These are phyloP conservation scores for Xylaria polymorpha DNA, from an alignment of 2,329 filamentous ascomycete genomes.

Conservation along the genomic window DNA sequence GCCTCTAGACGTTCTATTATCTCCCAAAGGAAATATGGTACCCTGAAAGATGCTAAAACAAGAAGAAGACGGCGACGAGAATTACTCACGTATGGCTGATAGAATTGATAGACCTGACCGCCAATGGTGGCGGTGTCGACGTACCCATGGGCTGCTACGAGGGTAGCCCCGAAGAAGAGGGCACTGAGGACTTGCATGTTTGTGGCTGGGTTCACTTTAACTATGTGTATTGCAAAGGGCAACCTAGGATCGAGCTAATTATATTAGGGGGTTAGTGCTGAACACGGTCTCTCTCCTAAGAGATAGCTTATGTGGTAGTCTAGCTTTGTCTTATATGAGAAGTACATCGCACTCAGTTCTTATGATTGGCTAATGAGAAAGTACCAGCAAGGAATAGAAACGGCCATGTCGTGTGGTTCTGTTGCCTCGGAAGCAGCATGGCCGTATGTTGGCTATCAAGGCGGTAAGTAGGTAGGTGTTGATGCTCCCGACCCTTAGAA, in stretches of 20 bases:
- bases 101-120: constrained; percentile 54
- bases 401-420: background rate
- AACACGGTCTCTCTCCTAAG: background rate
- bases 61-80: too few species aligned
- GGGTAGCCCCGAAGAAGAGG: constrained; percentile 51
- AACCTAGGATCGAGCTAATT: background rate
- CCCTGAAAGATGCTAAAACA: too few species aligned
- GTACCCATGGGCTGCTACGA: constrained; percentile 62
- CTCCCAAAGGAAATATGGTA: background rate
- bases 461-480: background rate
- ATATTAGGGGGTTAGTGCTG: background rate
- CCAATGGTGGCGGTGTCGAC: constrained; percentile 60
- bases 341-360: background rate
- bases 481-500: background rate
- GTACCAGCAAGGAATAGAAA: background rate
- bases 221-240: background rate
- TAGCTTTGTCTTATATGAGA: constrained; percentile 8
- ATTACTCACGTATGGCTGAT: constrained; percentile 42
- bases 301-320: background rate
- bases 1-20: background rate
- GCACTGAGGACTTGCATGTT: constrained; percentile 49
- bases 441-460: constrained; percentile 6
- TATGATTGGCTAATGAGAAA: background rate
- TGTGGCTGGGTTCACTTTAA: background rate
- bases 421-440: constrained; percentile 19